A percentile compares a stretch with the other conserved stretches of the same genome.
Evolutionary conservation across 2,329 filamentous ascomycete genomes (phyloP).

Genomic region (Talaromyces sp.): DNA sequence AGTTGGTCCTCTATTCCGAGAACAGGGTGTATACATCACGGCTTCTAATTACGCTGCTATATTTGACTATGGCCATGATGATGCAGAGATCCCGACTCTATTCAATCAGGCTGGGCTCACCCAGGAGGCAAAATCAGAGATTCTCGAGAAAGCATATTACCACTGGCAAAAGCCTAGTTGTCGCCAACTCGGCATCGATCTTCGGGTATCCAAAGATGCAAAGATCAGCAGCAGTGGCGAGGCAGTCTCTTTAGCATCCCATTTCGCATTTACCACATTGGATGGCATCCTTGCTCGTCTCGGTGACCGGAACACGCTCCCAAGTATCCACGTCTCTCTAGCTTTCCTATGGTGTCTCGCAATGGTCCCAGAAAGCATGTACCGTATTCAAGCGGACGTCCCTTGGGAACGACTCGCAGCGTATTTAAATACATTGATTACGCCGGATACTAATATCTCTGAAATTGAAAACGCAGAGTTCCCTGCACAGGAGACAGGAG

Average conservation of each 20-base stretch:
- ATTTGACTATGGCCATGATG: slow-evolving; percentile 52
- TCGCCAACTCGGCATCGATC: slow-evolving; percentile 1
- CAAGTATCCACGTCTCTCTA: slow-evolving; percentile 54
- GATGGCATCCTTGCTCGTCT: slow-evolving; percentile 45
- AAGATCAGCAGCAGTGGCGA: slow-evolving; percentile 23
- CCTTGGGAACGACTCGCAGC: slow-evolving; percentile 51
- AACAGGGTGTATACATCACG: slow-evolving; percentile 54
- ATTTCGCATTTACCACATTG: slow-evolving; percentile 44
- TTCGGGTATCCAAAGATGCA: background rate
- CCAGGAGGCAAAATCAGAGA: slow-evolving; percentile 18
- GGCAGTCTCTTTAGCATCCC: slow-evolving; percentile 37
- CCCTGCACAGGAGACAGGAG: slow-evolving; percentile 39
- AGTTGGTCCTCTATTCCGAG: slow-evolving; percentile 48
- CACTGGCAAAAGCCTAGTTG: slow-evolving; percentile 21
- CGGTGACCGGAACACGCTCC: slow-evolving; percentile 52
- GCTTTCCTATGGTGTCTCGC: slow-evolving; percentile 50
- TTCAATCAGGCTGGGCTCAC: slow-evolving; percentile 25
- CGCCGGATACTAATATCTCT: slow-evolving; percentile 33
- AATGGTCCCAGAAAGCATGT: slow-evolving; percentile 36
- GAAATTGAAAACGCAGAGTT: slow-evolving; percentile 41
- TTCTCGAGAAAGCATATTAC: slow-evolving; percentile 23
- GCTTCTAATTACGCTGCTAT: slow-evolving; percentile 55
- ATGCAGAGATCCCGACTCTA: slow-evolving; percentile 30
- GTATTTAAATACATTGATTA: slow-evolving; percentile 54
- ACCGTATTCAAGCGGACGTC: slow-evolving; percentile 41